A percentile compares a stretch with the other conserved stretches of the same genome.
Evolutionary conservation across 2,329 filamentous ascomycete species (phyloP).

Genomic region (Juglanconis sp.): DNA sequence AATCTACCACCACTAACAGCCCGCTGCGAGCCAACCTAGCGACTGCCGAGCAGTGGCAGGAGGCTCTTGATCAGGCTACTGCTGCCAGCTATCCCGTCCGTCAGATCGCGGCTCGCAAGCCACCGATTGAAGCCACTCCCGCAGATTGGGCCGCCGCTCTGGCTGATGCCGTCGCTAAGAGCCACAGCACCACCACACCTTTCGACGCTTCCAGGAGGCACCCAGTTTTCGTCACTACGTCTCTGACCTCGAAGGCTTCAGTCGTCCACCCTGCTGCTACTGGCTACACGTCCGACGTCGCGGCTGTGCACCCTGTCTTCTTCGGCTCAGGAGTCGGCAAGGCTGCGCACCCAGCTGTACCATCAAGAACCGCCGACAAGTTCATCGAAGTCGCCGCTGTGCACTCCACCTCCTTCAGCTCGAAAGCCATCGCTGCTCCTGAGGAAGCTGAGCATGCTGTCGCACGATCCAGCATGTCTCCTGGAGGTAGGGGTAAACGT

Average conservation of each 20-base stretch:
- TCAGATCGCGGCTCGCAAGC: neutral
- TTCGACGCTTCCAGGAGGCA: slow-evolving; percentile 30
- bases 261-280: slow-evolving; percentile 30
- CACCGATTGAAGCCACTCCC: neutral
- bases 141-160: slow-evolving; percentile 23
- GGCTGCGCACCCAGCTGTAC: slow-evolving; percentile 25
- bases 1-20: neutral
- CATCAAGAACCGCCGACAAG: slow-evolving; percentile 17
- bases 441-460: neutral
- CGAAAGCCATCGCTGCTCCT: slow-evolving; percentile 2
- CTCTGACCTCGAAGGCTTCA: slow-evolving; percentile 22
- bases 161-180: slow-evolving; percentile 22
- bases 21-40: slow-evolving; percentile 1
- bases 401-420: slow-evolving; percentile 30
- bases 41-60: slow-evolving; percentile 1
- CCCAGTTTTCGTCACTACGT: slow-evolving; percentile 31
- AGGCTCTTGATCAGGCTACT: slow-evolving; percentile 7
- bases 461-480: neutral
- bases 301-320: slow-evolving; percentile 31
- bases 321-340: slow-evolving; percentile 26
- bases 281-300: slow-evolving; percentile 27
- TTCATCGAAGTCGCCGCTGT: slow-evolving; percentile 27
- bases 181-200: neutral
- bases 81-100: slow-evolving; percentile 12
- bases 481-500: neutral